These are phyloP conservation scores for Claviceps quebecensis DNA, from an alignment of 2,329 filamentous ascomycete species.

Conservation along the genomic window DNA sequence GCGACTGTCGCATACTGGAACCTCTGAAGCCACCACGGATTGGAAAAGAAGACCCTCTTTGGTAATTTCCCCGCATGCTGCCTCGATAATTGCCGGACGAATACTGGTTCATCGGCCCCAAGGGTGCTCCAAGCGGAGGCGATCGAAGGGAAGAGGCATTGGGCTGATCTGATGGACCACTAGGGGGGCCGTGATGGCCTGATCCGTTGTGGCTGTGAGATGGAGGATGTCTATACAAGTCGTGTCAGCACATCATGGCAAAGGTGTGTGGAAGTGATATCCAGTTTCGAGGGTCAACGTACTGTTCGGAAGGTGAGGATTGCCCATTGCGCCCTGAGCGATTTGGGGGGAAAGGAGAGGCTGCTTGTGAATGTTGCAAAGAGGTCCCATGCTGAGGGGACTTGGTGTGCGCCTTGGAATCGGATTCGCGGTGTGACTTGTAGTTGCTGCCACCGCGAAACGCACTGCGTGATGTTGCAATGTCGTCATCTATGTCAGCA, in stretches of 20 bases:
- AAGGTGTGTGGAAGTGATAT: not conserved
- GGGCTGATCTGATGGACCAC: constrained; percentile 39
- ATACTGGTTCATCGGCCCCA: constrained; percentile 41
- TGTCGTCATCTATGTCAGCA: constrained; percentile 37
- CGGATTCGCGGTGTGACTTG: constrained; percentile 23
- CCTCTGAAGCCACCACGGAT: constrained; percentile 41
- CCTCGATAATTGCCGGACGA: constrained; percentile 29
- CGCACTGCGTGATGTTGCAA: constrained; percentile 28
- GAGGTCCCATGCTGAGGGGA: constrained; percentile 29
- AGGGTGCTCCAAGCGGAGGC: constrained; percentile 41
- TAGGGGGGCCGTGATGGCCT: constrained; percentile 34
- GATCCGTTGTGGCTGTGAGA: constrained; percentile 42
- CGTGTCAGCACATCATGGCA: constrained; percentile 4
- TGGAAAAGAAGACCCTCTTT: constrained; percentile 44
- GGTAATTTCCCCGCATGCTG: constrained; percentile 15
- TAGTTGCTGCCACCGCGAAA: constrained; percentile 28
- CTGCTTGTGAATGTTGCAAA: constrained; percentile 30
- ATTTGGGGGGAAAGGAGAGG: constrained; percentile 26
- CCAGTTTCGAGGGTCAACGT: constrained; percentile 9
- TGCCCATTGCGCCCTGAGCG: constrained; percentile 26
- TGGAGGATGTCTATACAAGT: constrained; percentile 33
- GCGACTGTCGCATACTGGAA: constrained; percentile 50
- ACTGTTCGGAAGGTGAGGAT: constrained; percentile 26
- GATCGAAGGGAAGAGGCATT: constrained; percentile 33
- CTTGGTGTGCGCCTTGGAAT: constrained; percentile 23